Evolutionary conservation across 1,284 basidiomycete genomes (phyloP).

Genomic region (Fomitopsis schrenkii): DNA sequence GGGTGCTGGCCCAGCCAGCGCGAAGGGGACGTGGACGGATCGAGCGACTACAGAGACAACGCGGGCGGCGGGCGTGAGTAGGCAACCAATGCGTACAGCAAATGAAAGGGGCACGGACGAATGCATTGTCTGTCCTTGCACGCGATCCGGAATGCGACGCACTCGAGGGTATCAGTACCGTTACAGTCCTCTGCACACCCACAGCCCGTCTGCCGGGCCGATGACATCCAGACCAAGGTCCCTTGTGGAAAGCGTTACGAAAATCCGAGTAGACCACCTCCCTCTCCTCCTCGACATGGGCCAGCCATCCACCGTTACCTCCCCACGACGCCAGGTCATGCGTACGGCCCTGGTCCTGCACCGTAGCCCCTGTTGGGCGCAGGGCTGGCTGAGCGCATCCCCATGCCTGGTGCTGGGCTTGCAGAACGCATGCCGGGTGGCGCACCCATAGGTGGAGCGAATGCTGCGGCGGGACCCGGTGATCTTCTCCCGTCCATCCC

Average conservation of each 20-base stretch:
- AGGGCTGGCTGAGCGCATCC: constrained; percentile 34
- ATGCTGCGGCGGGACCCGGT: constrained; percentile 1
- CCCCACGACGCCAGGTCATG: constrained; percentile 1
- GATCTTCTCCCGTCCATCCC: constrained; percentile 17
- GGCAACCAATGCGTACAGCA: not conserved
- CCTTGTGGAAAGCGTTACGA: not conserved
- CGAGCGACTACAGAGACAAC: not conserved
- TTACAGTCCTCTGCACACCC: not conserved
- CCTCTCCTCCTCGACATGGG: constrained; percentile 4
- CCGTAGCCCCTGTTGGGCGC: constrained; percentile 37
- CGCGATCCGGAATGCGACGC: constrained; percentile 3
- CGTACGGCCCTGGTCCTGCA: constrained; percentile 10
- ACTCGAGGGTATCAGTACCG: constrained; percentile 7
- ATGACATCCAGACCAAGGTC: not conserved
- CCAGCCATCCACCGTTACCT: constrained; percentile 7
- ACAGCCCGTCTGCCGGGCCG: not conserved
- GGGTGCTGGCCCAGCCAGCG: constrained; percentile 1
- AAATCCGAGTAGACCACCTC: not conserved
- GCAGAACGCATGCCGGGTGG: not conserved
- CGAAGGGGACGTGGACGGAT: not conserved
- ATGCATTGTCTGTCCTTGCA: constrained; percentile 1
- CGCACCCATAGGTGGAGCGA: constrained; percentile 19
- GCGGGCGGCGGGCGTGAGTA: not conserved
- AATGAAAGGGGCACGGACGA: constrained; percentile 3
- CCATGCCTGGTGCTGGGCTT: constrained; percentile 8